Evolutionary conservation across 2,329 filamentous ascomycete genomes (phyloP), one percentile per base, ranked within the genome.

Genomic region (Epichloe sibirici): DNA sequence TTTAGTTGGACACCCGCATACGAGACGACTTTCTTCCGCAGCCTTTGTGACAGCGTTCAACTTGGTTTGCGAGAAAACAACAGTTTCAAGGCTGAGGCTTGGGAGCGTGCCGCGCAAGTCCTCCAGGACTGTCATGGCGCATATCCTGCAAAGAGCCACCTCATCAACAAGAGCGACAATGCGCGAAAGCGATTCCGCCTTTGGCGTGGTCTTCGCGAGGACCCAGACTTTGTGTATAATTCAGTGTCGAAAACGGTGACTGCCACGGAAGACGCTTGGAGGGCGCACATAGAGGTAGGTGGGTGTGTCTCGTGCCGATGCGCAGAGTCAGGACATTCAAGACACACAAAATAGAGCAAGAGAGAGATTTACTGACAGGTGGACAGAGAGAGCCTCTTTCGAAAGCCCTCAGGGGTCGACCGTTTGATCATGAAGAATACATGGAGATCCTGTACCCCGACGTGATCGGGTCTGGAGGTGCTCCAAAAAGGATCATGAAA

Each of bases 141-240:
- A 45, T 79, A 72, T 56, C 77, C 78, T n/a, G 74, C 78, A 56
- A 81, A 81, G 66, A 75, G 72, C 58, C 78, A 82, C 51, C 73
- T 82, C 38, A 79, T 82, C 64, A 82, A 82, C 69, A 82, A 82
- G 67, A 79, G 76, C 57, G 78, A 82, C 65, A 82, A 82, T 63
- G 78, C 78, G 54, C 73, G 78, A 49, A 82, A 82, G 64, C 77
- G 78, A 59, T 82, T 81, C 56, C 75, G 78, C n/a, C 67, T 81
- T 50, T 82, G 78, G 78, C 68, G 78, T 17, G 77, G 78, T 23
- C 64, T 82, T 57, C 69, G 78, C 25, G 78, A 81, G 61, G 73
- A 82, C 53, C 73, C 75, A 2, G 75, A 78, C 12, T 82, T 82
- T 53, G 62, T 72, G 3, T 82, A 81, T 59, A 77, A 79, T 55